Evolutionary conservation across 306 rosid genomes (phyloP), one percentile per base, ranked within the genome.

Genomic region (Begonia peltatifolia): DNA sequence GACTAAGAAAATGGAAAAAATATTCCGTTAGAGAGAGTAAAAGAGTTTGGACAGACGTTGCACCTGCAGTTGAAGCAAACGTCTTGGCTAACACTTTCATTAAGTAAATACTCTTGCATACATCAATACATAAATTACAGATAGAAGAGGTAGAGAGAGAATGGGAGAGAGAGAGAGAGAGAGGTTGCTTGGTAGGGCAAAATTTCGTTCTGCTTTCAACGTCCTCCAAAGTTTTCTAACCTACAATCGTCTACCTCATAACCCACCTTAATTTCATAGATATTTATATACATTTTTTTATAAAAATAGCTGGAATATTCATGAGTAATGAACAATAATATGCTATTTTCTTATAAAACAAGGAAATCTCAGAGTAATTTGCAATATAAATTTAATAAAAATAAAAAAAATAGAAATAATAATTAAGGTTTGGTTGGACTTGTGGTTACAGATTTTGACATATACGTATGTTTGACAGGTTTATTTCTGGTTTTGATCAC

Each of bases 171-270:
- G 57, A 56, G 56, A 49, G 62, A 65, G 58, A 74, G 41, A 75
- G 56, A 66, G 86, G 84, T 87, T 83, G 96, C 89, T 87, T 83
- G 80, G 96, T 69, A 64, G 71, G 68, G 73, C 57, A 73, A 70
- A 48, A 73, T 76, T 84, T 82, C 75, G 89, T 88, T 88, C 81
- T 82, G 82, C 95, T 82, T 84, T 89, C 97, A 89, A 84, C 87
- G 66, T 89, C 95, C 78, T 68, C 16, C 12, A 44, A 3, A 59
- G 75, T 74, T 87, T 88, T 88, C 97, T 74, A 84, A 88, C 97
- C 97, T 84, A 88, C 89, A 84, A 79, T 44, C 95, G 70, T 82
- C 97, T 88, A 88, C 97, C 84, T 84, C 14, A 75, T 84, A 81
- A 88, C 80, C 92, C 94, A 84, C 94, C 84, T 57, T 59, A 64